phyloP scores from a whole-genome alignment of 495 filamentous ascomycete genomes.

The Aspergillus baeticus region DNA sequence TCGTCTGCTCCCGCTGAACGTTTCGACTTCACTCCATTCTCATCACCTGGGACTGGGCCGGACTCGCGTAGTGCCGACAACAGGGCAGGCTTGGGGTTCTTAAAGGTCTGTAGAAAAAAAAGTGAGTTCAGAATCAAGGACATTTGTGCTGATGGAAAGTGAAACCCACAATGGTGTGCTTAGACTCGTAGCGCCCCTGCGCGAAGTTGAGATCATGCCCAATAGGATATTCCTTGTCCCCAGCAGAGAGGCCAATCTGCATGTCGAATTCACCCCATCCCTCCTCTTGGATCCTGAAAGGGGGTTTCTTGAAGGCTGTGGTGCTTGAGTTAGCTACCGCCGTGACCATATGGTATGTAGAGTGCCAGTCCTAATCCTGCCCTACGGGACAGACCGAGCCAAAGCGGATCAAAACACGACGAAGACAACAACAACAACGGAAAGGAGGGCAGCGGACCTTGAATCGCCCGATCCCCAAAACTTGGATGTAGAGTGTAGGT shows the following conservation, averaged over 20 bases:
- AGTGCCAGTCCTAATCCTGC: not conserved
- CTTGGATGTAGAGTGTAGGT: constrained; percentile 91
- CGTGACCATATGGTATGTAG: not conserved
- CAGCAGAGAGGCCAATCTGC: constrained; percentile 74
- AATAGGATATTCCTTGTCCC: constrained; percentile 79
- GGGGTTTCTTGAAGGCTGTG: constrained; percentile 74
- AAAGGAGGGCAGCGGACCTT: constrained; percentile 60
- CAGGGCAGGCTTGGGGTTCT: constrained; percentile 84
- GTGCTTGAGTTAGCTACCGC: not conserved
- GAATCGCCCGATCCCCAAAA: constrained; percentile 74
- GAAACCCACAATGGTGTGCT: constrained; percentile 69
- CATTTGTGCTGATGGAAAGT: not conserved
- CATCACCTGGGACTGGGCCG: constrained; percentile 78
- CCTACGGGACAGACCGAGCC: not conserved
- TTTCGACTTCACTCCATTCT: constrained; percentile 57
- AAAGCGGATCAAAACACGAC: not conserved
- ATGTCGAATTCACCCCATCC: constrained; percentile 99
- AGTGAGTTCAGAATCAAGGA: not conserved
- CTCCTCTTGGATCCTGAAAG: constrained; percentile 87
- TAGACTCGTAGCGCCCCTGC: constrained; percentile 74
- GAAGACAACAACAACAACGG: not conserved
- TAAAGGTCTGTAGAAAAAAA: constrained; percentile 61
- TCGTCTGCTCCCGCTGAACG: constrained; percentile 51
- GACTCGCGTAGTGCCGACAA: constrained; percentile 72
- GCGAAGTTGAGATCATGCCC: constrained; percentile 92